Conservation (phyloP, 768 basidiomycete species). For the Leccinum ochraceum region DNA sequence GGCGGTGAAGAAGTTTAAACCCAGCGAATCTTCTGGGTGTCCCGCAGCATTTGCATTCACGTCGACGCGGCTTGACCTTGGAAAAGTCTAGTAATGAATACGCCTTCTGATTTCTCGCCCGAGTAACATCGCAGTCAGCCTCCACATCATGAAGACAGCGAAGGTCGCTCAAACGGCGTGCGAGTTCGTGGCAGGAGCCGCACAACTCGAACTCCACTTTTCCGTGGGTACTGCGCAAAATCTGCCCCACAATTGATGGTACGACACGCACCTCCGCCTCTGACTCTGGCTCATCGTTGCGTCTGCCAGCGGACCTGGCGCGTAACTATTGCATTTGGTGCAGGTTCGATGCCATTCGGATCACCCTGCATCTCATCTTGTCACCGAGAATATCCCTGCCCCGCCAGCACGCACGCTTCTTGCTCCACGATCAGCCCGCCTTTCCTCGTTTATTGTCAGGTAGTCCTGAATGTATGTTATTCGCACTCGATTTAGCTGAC, state of each 20-base stretch:
- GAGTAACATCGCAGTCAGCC: too few species aligned
- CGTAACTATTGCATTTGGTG: not conserved
- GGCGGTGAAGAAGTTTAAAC: not conserved
- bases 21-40: not conserved
- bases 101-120: too few species aligned
- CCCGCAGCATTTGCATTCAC: too few species aligned
- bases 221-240: not conserved
- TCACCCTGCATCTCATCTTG: too few species aligned
- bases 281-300: too few species aligned
- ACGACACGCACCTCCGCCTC: not conserved
- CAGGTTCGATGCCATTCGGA: not conserved
- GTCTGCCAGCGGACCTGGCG: too few species aligned
- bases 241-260: not conserved
- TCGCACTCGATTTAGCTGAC: not conserved
- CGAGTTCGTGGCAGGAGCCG: too few species aligned
- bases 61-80: not conserved
- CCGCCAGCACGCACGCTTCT: not conserved
- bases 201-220: too few species aligned
- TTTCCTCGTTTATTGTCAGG: not conserved
- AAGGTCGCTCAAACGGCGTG: too few species aligned
- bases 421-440: not conserved
- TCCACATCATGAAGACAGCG: too few species aligned
- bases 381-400: not conserved
- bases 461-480: not conserved
- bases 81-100: not conserved